Percentiles rank a stretch among this genome's conserved stretches.
Evolutionary conservation across 1,139 yeast species (phyloP).

Genomic region (Debaryomyces udenii): DNA sequence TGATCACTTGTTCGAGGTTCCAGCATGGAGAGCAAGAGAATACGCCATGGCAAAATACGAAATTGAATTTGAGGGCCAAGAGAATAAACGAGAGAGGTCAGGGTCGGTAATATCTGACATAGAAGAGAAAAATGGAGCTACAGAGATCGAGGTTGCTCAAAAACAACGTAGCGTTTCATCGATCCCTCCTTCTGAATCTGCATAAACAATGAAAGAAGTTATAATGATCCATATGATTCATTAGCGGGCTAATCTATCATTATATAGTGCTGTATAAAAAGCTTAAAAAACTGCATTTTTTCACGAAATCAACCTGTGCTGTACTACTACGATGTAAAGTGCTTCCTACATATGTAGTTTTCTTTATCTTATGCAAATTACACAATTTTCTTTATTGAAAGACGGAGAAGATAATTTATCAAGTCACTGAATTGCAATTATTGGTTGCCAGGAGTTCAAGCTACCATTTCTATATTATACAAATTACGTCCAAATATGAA

Average conservation of each 20-base stretch:
- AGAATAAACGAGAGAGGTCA: not conserved
- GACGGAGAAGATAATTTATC: too few species aligned
- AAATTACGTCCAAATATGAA: too few species aligned
- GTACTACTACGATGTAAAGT: too few species aligned
- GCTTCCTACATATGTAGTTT: too few species aligned
- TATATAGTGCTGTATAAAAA: not conserved
- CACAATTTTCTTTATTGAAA: too few species aligned
- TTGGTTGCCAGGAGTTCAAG: too few species aligned
- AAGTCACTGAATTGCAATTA: too few species aligned
- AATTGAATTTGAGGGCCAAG: slow-evolving; percentile 17
- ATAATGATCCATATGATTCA: not conserved
- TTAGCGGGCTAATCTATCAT: slow-evolving; percentile 8
- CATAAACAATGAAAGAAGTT: not conserved
- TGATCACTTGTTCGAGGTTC: slow-evolving; percentile 42
- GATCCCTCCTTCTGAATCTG: not conserved
- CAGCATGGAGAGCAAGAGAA: slow-evolving; percentile 33
- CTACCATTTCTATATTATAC: too few species aligned
- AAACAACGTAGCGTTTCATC: not conserved
- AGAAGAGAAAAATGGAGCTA: slow-evolving; percentile 4
- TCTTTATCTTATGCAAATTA: too few species aligned
- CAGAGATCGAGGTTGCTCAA: not conserved
- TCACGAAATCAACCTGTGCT: not conserved
- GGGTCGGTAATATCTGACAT: slow-evolving; percentile 3
- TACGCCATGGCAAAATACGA: slow-evolving; percentile 25
- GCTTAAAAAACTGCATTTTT: not conserved